A percentile compares a stretch with the other conserved stretches of the same genome.
phyloP scores from a whole-genome alignment of 2,329 filamentous ascomycete species.

The Epichloe gansuensis region DNA sequence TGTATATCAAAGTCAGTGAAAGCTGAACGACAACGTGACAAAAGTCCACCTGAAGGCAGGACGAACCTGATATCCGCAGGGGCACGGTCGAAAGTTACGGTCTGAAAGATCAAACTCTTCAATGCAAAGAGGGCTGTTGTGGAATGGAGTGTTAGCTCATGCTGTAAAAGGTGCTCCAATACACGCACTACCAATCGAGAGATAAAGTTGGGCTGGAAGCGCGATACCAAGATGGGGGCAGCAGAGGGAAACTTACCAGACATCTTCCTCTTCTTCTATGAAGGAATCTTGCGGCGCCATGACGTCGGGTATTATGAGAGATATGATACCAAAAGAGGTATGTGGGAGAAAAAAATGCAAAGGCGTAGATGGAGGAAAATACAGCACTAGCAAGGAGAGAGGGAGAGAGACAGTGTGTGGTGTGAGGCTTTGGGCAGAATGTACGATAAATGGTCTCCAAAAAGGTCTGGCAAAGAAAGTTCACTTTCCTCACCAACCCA shows the following conservation, averaged over 20 bases:
- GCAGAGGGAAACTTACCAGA: constrained; percentile 37
- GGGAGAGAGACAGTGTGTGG: constrained; percentile 4
- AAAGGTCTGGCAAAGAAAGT: constrained; percentile 11
- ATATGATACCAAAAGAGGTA: constrained; percentile 10
- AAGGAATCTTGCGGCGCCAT: constrained; percentile 61
- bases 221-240: neutral
- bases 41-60: neutral
- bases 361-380: neutral
- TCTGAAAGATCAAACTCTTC: constrained; percentile 98
- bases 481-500: neutral
- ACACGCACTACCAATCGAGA: neutral
- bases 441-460: constrained; percentile 7
- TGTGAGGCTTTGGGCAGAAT: constrained; percentile 11
- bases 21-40: neutral
- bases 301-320: constrained; percentile 14
- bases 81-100: constrained; percentile 92
- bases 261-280: constrained; percentile 59
- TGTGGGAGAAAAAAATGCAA: constrained; percentile 9
- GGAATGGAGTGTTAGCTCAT: neutral
- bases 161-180: neutral
- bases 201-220: constrained; percentile 7
- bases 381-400: constrained; percentile 12
- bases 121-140: constrained; percentile 78
- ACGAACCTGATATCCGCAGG: constrained; percentile 88
- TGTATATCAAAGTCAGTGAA: neutral